Base-by-base conservation (phyloP, 352 stramenopile species). In the Salisapilia sapeloensis region DNA sequence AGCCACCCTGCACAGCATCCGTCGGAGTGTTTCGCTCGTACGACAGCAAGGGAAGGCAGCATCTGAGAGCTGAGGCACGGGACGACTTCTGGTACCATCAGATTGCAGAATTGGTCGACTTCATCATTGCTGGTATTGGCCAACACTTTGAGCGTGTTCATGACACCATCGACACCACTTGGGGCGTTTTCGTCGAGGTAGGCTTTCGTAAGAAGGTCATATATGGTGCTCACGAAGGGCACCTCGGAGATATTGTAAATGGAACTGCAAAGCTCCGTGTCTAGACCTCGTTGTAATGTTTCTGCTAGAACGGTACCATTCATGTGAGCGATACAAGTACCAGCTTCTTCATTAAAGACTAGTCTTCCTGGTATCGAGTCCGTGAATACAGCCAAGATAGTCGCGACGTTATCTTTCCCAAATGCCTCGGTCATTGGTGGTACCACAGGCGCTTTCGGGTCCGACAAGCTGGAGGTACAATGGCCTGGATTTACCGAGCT, bases 1-100 rank as follows among this genome's bases (percentile, higher is more conserved):
- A 50, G 47, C 64, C 64, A 80, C 22, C 40, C 49, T 23, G 60
- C 48, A 33, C 64, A 80, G 53, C 64, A 80, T 40, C 56, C 60
- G 40, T 32, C 50, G 10, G 56, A 40, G 18, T 57, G 53, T 32
- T 56, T 60, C 28, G 58, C 39, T 23, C 58, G 60, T 24, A 80
- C 37, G 22, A 59, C 56, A 16, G 59, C 45, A 17, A 81, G 50
- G 13, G 60, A 53, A 16, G 61, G 64, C 35, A 81, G 41, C 17
- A 81, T 16, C 39, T 76, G 53, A 7, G 49, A 61, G 15, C 35
- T 55, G 19, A 77, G 23, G 26, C 64, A 81, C 25, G 60, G 59
- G 25, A 76, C 54, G 14, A 69, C 38, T 13, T 45, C 38, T 20
- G 50, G 35, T 17, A 59, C 51, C 35, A 76, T 76, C 9, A 77